Evolutionary conservation across 768 basidiomycete genomes (phyloP), one percentile per base, ranked within the genome.

Genomic region (Xerocomellus chrysenteron): DNA sequence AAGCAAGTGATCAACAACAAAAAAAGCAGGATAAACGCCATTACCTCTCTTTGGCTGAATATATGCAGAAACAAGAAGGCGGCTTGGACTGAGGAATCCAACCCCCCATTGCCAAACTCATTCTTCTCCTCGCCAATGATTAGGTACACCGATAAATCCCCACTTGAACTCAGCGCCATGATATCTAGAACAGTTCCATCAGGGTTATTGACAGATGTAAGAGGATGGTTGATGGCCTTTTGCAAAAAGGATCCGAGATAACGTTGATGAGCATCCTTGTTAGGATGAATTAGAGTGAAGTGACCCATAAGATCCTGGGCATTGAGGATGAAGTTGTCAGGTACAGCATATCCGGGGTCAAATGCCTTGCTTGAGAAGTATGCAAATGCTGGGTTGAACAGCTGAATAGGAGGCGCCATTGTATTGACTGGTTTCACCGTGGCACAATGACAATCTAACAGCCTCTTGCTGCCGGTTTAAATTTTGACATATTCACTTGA

Each of bases 81-180:
- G 0, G 58, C 75, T 60, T 74, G 74, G 3, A 37, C 57, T 17
- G 64, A 64, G 12, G 69, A 68, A 54, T 76, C 73, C 24, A 54
- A 74, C 13, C 64, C 42, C 56, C 55, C 59, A 59, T 64, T 47
- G 0, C 56, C 55, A 43, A 62, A 40, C 28, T 62, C 53, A 2
- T 52, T 58, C 32, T 58, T 58, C 14, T 69, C 54, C 56, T 74
- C 65, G 2, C 39, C 21, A 26, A 76, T 13, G 2, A 68, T 4
- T 16, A 63, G 37, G 37, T 47, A 47, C 5, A 10, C 12, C 5
- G 9, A 1, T 13, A 39, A 10, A 6, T 26, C 19, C 17, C 26
- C 21, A 8, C 36, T 28, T 24, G 9, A 19, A 52, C 28, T 4
- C 24, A 16, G 0, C 2, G 2, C 45, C 30, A 48, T 33, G 24